Evolutionary conservation across 768 basidiomycete species (phyloP).

Genomic region (Rhodotorula babjevae): DNA sequence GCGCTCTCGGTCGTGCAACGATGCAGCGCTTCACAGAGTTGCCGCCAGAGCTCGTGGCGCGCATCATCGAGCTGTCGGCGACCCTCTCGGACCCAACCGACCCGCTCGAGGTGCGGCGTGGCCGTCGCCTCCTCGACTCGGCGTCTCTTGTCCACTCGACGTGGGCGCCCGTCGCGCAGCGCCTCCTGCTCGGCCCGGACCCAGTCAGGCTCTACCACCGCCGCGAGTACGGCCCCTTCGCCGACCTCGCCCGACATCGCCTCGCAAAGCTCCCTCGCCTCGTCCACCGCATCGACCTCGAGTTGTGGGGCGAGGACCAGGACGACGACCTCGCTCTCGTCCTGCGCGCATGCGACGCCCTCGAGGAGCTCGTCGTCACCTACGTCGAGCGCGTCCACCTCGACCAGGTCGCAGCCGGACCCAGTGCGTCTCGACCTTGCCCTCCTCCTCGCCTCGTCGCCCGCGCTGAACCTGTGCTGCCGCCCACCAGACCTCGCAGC

Average conservation of each 20-base stretch:
- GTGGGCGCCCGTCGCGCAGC: constrained; percentile 1
- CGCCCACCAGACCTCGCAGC: constrained; percentile 9
- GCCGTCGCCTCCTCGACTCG: neutral
- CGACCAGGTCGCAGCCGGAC: neutral
- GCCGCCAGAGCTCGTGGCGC: constrained; percentile 9
- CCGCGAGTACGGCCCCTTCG: neutral
- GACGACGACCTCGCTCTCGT: neutral
- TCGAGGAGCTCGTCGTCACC: neutral
- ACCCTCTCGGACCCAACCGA: neutral
- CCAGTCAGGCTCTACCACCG: neutral
- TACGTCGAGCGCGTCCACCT: neutral
- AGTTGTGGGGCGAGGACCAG: constrained; percentile 6
- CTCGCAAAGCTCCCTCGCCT: neutral
- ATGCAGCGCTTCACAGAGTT: neutral
- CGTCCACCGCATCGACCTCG: neutral
- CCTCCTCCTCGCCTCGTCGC: neutral
- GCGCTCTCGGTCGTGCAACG: neutral
- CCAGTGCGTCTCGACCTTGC: neutral
- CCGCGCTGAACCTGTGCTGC: too few species aligned
- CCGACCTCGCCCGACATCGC: neutral
- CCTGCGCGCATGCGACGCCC: neutral
- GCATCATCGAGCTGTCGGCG: constrained; percentile 3
- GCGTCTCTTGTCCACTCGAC: constrained; percentile 9
- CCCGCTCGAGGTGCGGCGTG: neutral
- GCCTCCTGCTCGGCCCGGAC: neutral